These are phyloP conservation scores for Colletotrichum tanaceti DNA, from an alignment of 2,329 filamentous ascomycete genomes.

Conservation along the genomic window DNA sequence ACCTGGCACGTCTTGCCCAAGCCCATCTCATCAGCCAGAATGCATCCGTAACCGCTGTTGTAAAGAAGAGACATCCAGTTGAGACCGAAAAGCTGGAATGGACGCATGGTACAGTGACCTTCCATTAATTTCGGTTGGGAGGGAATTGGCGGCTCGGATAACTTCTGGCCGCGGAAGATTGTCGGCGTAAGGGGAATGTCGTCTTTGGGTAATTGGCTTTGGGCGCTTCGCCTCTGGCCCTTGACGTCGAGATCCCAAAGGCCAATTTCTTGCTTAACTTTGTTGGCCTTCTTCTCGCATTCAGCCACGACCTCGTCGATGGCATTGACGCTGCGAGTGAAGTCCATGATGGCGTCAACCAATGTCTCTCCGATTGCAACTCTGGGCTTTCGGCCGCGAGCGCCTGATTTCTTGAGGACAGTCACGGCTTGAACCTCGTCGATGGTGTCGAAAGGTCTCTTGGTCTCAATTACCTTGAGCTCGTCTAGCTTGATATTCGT, in stretches of 20 bases:
- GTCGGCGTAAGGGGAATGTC: slow-evolving; percentile 58
- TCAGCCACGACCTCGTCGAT: slow-evolving; percentile 84
- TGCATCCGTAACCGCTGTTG: slow-evolving; percentile 82
- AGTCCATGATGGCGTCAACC: slow-evolving; percentile 70
- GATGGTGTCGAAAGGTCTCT: slow-evolving; percentile 79
- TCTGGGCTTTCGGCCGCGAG: slow-evolving; percentile 55
- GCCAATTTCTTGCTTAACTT: slow-evolving; percentile 59
- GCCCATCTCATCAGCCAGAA: slow-evolving; percentile 97
- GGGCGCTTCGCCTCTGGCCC: slow-evolving; percentile 53
- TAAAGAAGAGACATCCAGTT: slow-evolving; percentile 94
- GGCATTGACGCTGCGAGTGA: slow-evolving; percentile 82
- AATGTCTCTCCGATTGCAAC: slow-evolving; percentile 64
- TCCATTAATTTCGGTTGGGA: slow-evolving; percentile 83
- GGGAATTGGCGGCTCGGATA: slow-evolving; percentile 58
- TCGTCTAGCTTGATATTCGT: slow-evolving; percentile 78
- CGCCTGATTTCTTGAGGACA: slow-evolving; percentile 59
- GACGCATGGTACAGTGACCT: slow-evolving; percentile 81
- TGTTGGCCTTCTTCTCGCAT: slow-evolving; percentile 78
- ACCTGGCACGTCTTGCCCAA: slow-evolving; percentile 97
- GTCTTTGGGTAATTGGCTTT: slow-evolving; percentile 45
- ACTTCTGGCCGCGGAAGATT: slow-evolving; percentile 50
- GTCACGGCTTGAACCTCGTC: slow-evolving; percentile 75
- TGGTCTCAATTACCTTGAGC: slow-evolving; percentile 75
- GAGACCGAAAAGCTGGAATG: slow-evolving; percentile 92
- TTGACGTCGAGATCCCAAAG: slow-evolving; percentile 62